A percentile compares a stretch with the other conserved stretches of the same genome.
phyloP scores from a whole-genome alignment of 805 yeast species.

The Naumovozyma baii region DNA sequence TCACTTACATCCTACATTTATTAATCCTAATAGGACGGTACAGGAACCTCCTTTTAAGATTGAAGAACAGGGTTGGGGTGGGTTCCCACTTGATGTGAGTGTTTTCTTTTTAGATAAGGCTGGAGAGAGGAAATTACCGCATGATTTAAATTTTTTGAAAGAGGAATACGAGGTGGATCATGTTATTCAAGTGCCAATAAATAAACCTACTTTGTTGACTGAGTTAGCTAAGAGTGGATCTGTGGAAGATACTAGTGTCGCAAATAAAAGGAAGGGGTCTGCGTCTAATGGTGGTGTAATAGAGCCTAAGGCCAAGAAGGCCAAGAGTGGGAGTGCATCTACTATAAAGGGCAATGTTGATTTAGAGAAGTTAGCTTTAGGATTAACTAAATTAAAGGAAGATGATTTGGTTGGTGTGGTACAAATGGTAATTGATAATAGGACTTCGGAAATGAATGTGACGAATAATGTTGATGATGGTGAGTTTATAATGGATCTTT shows the following conservation, averaged over 20 bases:
- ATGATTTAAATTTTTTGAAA: conserved; percentile 79
- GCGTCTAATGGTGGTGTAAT: conserved; percentile 2
- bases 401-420: conserved; percentile 92
- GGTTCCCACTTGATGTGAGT: conserved; percentile 77
- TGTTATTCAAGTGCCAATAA: conserved; percentile 63
- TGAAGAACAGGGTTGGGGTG: conserved; percentile 98
- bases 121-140: conserved; percentile 79
- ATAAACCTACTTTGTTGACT: conserved; percentile 61
- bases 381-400: conserved; percentile 77
- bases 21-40: conserved; percentile 73
- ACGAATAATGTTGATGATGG: conserved; percentile 94
- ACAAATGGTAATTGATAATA: conserved; percentile 95
- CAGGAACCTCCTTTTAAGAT: conserved; percentile 80
- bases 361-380: conserved; percentile 81
- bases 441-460: conserved; percentile 90
- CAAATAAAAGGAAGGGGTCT: conserved; percentile 19
- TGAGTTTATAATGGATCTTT: conserved; percentile 93
- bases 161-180: conserved; percentile 76
- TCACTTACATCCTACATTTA: conserved; percentile 89
- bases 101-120: conserved; percentile 76
- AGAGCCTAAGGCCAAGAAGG: conserved; percentile 40
- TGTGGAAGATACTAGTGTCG: conserved; percentile 43
- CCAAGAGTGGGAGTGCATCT: conserved; percentile 34
- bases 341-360: conserved; percentile 71
- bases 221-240: conserved; percentile 75